A percentile compares a stretch with the other conserved stretches of the same genome.
Evolutionary conservation across 306 rosid genomes (phyloP).

Genomic region (Quercus rubra): DNA sequence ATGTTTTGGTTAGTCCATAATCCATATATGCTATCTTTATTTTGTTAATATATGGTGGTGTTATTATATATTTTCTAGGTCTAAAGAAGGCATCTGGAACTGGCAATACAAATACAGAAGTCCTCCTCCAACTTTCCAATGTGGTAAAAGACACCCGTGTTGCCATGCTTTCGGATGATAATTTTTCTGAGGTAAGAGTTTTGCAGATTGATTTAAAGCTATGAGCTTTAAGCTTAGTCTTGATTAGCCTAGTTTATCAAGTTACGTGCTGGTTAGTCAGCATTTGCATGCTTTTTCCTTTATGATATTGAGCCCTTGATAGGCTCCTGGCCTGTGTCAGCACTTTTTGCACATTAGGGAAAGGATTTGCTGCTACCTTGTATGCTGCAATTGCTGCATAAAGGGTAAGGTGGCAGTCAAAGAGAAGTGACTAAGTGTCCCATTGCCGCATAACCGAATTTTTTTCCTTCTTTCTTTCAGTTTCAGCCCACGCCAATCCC

Average conservation of each 20-base stretch:
- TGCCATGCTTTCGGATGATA: slow-evolving; percentile 68
- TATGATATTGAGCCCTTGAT: not conserved
- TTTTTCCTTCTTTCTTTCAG: no score
- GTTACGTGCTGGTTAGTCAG: not conserved
- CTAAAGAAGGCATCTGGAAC: slow-evolving; percentile 43
- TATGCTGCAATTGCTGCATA: no score
- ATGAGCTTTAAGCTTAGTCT: not conserved
- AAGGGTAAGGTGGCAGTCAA: no score
- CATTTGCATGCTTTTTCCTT: not conserved
- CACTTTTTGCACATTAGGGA: not conserved
- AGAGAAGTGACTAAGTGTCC: no score
- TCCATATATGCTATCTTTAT: not conserved
- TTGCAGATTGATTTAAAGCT: slow-evolving; percentile 20
- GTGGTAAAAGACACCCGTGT: slow-evolving; percentile 51
- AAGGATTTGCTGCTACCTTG: no score
- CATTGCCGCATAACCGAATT: no score
- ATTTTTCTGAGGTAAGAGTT: slow-evolving; percentile 58
- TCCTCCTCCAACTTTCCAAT: slow-evolving; percentile 56
- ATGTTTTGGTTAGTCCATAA: not conserved
- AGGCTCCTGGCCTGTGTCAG: not conserved
- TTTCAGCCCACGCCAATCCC: no score
- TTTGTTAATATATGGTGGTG: slow-evolving; percentile 5
- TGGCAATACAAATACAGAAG: slow-evolving; percentile 19
- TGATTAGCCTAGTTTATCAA: not conserved
- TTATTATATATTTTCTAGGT: slow-evolving; percentile 37